A percentile compares a stretch with the other conserved stretches of the same genome.
These are phyloP conservation scores for Cucurbita moschata DNA, from an alignment of 306 rosid species.

Conservation along the genomic window DNA sequence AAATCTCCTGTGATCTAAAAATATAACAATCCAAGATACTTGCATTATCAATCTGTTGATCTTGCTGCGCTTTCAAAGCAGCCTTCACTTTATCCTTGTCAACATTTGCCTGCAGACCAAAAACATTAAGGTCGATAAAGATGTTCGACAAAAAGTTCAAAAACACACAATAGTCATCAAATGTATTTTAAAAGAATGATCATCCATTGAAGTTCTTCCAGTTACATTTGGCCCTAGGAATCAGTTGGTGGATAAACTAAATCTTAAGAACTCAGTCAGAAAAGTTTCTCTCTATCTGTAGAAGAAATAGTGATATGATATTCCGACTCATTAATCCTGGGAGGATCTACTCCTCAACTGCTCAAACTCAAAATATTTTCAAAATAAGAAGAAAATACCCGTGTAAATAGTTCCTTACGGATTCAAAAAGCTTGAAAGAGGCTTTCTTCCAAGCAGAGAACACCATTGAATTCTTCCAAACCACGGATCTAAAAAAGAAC, in stretches of 20 bases:
- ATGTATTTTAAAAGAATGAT: not conserved
- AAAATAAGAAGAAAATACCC: not conserved
- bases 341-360: not conserved
- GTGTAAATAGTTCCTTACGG: no score
- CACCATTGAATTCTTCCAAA: not conserved
- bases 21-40: slow-evolving; percentile 18
- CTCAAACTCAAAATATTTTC: not conserved
- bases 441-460: not conserved
- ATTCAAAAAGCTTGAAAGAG: not conserved
- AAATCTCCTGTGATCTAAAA: not conserved
- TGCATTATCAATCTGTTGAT: slow-evolving; percentile 76
- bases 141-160: not conserved
- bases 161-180: not conserved
- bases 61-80: slow-evolving; percentile 87
- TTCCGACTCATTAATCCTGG: no score
- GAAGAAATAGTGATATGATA: no score
- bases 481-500: not conserved
- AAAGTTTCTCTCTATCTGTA: no score
- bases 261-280: not conserved
- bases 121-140: not conserved
- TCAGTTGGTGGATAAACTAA: no score
- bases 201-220: not conserved
- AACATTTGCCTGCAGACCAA: slow-evolving; percentile 48
- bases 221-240: no score
- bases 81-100: slow-evolving; percentile 93